Evolutionary conservation across 495 filamentous ascomycete species (phyloP).

Genomic region (Hypomontagnella submonticulosa): DNA sequence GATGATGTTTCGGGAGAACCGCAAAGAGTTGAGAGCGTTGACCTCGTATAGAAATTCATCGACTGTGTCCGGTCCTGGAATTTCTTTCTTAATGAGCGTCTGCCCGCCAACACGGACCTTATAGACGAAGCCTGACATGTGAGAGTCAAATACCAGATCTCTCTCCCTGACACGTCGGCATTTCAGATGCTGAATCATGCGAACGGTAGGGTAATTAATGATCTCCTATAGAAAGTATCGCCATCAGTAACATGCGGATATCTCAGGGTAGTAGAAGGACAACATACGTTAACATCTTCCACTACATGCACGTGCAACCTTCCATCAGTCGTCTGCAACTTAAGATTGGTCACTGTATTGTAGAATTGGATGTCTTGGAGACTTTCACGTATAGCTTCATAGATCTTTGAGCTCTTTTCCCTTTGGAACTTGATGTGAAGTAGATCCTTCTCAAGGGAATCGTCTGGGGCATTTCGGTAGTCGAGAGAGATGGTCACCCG

Average conservation of each 20-base stretch:
- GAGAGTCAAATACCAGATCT: slow-evolving; percentile 84
- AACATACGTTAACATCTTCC: slow-evolving; percentile 84
- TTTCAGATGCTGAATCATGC: slow-evolving; percentile 77
- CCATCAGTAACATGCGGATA: slow-evolving; percentile 33
- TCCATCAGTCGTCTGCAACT: slow-evolving; percentile 89
- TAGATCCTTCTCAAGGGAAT: slow-evolving; percentile 88
- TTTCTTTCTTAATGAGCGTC: slow-evolving; percentile 95
- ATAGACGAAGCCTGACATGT: slow-evolving; percentile 97
- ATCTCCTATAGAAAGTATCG: slow-evolving; percentile 68
- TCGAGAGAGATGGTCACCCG: slow-evolving; percentile 94
- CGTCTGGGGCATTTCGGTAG: slow-evolving; percentile 81
- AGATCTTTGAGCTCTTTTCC: slow-evolving; percentile 94
- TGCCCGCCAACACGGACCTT: slow-evolving; percentile 78
- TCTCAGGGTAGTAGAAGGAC: neutral
- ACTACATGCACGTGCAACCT: slow-evolving; percentile 96
- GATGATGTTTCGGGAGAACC: slow-evolving; percentile 79
- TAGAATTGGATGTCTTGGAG: slow-evolving; percentile 94
- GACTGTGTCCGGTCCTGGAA: slow-evolving; percentile 93
- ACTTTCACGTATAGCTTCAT: slow-evolving; percentile 94
- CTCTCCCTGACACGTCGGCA: slow-evolving; percentile 76
- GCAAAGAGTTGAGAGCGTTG: slow-evolving; percentile 87
- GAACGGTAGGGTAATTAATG: slow-evolving; percentile 83
- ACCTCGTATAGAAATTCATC: slow-evolving; percentile 99
- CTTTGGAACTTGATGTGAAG: slow-evolving; percentile 82
- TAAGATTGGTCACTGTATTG: slow-evolving; percentile 94